These are phyloP conservation scores for Citropsis articulata DNA, from an alignment of 345 rosid genomes.

Conservation along the genomic window DNA sequence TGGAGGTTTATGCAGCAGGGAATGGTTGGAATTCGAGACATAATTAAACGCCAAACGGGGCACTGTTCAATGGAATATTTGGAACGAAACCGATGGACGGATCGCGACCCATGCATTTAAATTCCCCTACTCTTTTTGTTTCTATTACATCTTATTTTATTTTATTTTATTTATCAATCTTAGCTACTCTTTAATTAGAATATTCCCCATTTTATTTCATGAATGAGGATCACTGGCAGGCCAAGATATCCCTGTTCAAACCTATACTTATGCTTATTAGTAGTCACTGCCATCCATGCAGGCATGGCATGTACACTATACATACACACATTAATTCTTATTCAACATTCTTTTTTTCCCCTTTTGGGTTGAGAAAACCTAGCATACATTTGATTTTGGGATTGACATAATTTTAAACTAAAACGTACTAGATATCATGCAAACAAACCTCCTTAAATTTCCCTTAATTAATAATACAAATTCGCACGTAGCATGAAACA, in stretches of 20 bases:
- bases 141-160: constrained; percentile 7
- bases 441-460: background rate
- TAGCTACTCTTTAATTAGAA: constrained; percentile 27
- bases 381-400: no score
- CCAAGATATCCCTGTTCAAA: constrained; percentile 20
- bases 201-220: constrained; percentile 35
- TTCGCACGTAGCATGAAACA: constrained; percentile 5
- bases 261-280: constrained; percentile 12
- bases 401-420: background rate
- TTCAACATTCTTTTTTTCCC: no score
- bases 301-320: constrained; percentile 3
- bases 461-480: background rate
- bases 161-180: background rate
- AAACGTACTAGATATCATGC: background rate
- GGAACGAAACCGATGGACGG: constrained; percentile 45
- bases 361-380: no score
- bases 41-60: constrained; percentile 24
- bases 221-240: constrained; percentile 33
- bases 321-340: background rate
- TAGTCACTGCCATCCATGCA: constrained; percentile 19
- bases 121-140: constrained; percentile 20
- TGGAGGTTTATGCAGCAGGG: constrained; percentile 30
- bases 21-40: constrained; percentile 45
- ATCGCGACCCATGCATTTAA: constrained; percentile 38
- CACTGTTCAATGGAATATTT: constrained; percentile 47